Evolutionary conservation across 2,329 filamentous ascomycete genomes (phyloP).

Genomic region (Penicillium digitatum): DNA sequence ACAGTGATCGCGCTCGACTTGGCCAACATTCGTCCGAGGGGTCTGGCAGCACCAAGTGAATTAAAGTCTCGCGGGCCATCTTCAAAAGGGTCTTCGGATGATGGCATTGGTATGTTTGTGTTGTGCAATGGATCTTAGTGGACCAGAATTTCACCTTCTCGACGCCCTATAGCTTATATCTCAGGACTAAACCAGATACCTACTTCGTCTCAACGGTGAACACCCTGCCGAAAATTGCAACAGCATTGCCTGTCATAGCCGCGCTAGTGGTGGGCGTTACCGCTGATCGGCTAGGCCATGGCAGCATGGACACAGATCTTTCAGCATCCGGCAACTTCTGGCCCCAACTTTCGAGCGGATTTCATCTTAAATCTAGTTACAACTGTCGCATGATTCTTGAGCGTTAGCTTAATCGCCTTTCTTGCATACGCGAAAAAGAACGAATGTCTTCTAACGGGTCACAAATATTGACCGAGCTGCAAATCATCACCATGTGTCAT

Average conservation of each 20-base stretch:
- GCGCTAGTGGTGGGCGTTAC: slow-evolving; percentile 34
- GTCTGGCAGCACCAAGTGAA: slow-evolving; percentile 29
- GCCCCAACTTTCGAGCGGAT: slow-evolving; percentile 32
- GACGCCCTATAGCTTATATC: slow-evolving; percentile 42
- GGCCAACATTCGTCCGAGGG: slow-evolving; percentile 18
- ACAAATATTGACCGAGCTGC: too few relatives aligned
- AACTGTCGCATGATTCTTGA: slow-evolving; percentile 32
- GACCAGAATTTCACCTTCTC: slow-evolving; percentile 38
- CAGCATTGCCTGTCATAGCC: slow-evolving; percentile 38
- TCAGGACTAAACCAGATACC: slow-evolving; percentile 36
- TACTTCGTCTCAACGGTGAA: slow-evolving; percentile 44
- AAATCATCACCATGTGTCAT: neutral
- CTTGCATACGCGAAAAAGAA: slow-evolving; percentile 1
- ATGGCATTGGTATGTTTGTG: slow-evolving; percentile 43
- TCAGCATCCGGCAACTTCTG: slow-evolving; percentile 38
- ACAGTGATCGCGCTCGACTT: slow-evolving; percentile 13
- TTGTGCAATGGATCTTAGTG: slow-evolving; percentile 38
- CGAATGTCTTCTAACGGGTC: neutral
- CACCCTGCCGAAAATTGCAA: slow-evolving; percentile 41
- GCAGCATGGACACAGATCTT: slow-evolving; percentile 41
- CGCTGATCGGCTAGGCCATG: slow-evolving; percentile 44
- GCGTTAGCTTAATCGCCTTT: slow-evolving; percentile 25
- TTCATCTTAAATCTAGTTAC: slow-evolving; percentile 30
- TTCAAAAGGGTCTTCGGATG: slow-evolving; percentile 38
- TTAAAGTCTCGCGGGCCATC: slow-evolving; percentile 34